Evolutionary conservation across 495 filamentous ascomycete genomes (phyloP), one percentile per base, ranked within the genome.

Genomic region (Penicillium parvum): DNA sequence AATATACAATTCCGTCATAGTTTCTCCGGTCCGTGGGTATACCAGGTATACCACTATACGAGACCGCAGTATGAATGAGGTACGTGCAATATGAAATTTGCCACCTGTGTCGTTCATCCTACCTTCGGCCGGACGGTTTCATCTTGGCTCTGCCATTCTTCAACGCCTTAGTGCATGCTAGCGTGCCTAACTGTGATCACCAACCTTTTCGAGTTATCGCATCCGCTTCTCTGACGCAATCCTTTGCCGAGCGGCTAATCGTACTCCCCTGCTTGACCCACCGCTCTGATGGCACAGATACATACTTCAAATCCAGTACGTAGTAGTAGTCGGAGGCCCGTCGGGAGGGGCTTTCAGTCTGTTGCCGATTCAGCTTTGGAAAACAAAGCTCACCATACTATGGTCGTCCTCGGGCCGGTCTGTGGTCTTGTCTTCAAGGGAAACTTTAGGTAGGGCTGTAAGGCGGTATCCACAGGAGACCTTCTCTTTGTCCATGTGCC

Each of bases 1-100:
- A 40, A 47, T 43, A n/a, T n/a, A n/a, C n/a, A n/a, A n/a, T n/a
- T n/a, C n/a, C n/a, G 40, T 21, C 29, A 34, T 21, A 33, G 17
- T 42, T 42, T 32, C 28, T 42, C 20, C 15, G 16, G 3, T 29
- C 32, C n/a, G 28, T 41, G 39, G 29, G 14, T 17, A 25, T 25
- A 10, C 12, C 19, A n/a, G 12, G 29, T 21, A 19, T 40, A 32
- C 16, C n/a, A n/a, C n/a, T n/a, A n/a, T n/a, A n/a, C n/a, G n/a
- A n/a, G n/a, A n/a, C n/a, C n/a, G n/a, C n/a, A n/a, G n/a, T n/a
- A n/a, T n/a, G n/a, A n/a, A n/a, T n/a, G n/a, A n/a, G n/a, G n/a
- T n/a, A n/a, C n/a, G n/a, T n/a, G n/a, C n/a, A n/a, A n/a, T n/a
- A n/a, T n/a, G n/a, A n/a, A 4, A 11, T 42, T 42, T 42, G 40